phyloP scores from a whole-genome alignment of 768 basidiomycete genomes.

The Lepiota subincarnata region DNA sequence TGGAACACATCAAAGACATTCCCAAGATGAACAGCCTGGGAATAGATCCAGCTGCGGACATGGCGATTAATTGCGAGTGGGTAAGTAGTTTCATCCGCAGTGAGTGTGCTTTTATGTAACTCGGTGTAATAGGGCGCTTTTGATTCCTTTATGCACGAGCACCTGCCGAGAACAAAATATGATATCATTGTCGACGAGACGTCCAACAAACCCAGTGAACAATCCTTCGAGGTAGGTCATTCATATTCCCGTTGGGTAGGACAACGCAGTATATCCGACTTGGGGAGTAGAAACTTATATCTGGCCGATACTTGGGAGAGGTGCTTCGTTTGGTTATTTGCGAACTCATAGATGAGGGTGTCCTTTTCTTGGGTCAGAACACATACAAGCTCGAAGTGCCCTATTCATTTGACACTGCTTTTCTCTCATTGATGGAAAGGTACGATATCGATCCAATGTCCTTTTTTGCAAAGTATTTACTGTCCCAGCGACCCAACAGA shows the following conservation, averaged over 20 bases:
- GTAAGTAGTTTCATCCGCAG: conserved; percentile 33
- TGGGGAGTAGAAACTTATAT: conserved; percentile 83
- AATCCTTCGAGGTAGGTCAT: conserved; percentile 75
- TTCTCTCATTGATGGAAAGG: conserved; percentile 96
- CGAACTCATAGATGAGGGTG: conserved; percentile 95
- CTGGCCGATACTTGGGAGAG: conserved; percentile 94
- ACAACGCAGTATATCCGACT: neutral
- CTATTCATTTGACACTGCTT: conserved; percentile 93
- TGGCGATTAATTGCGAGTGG: conserved; percentile 99
- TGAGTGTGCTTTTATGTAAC: neutral
- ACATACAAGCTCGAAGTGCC: conserved; percentile 97
- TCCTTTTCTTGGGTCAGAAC: conserved; percentile 96
- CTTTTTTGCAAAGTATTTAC: neutral
- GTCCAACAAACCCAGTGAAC: conserved; percentile 96
- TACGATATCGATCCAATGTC: conserved; percentile 22
- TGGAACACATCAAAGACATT: conserved; percentile 85
- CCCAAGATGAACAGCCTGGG: conserved; percentile 80
- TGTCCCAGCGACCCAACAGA: conserved; percentile 83
- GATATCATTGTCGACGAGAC: conserved; percentile 88
- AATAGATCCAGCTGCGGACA: conserved; percentile 58
- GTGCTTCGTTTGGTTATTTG: conserved; percentile 92
- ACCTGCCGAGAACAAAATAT: conserved; percentile 93
- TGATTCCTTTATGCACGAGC: conserved; percentile 92
- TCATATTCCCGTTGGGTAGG: neutral
- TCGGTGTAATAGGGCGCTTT: conserved; percentile 76